A percentile compares a stretch with the other conserved stretches of the same genome.
phyloP scores from a whole-genome alignment of 2,329 filamentous ascomycete genomes.

The Rutstroemia sp. region DNA sequence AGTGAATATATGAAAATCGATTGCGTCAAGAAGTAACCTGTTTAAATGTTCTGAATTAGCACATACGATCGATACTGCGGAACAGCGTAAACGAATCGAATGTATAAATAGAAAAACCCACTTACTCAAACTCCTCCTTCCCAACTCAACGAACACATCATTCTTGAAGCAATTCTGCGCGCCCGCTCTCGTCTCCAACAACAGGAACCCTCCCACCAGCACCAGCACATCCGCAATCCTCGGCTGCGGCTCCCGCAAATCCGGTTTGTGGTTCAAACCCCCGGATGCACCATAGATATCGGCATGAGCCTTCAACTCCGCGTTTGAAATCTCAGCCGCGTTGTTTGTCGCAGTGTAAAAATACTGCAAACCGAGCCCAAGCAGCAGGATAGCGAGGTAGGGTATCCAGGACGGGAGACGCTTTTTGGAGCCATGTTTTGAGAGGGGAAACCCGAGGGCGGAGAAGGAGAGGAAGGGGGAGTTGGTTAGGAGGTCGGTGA shows the following conservation, averaged over 20 bases:
- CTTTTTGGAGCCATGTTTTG: too few relatives aligned
- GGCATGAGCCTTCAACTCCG: slow-evolving; percentile 35
- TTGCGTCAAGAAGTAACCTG: slow-evolving; percentile 37
- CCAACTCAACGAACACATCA: slow-evolving; percentile 32
- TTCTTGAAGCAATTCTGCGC: slow-evolving; percentile 32
- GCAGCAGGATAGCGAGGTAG: slow-evolving; percentile 20
- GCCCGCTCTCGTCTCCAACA: slow-evolving; percentile 34
- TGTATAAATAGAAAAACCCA: neutral
- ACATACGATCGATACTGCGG: neutral
- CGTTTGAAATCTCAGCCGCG: slow-evolving; percentile 29
- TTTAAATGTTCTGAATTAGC: neutral
- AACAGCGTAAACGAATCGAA: too few relatives aligned
- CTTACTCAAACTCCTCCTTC: slow-evolving; percentile 38
- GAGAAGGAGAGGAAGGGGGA: slow-evolving; percentile 25
- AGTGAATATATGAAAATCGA: slow-evolving; percentile 35
- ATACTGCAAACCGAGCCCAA: slow-evolving; percentile 35
- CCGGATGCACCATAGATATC: slow-evolving; percentile 32
- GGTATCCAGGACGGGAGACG: neutral
- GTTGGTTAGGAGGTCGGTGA: slow-evolving; percentile 36
- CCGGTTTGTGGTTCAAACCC: slow-evolving; percentile 30
- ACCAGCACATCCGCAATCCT: slow-evolving; percentile 38
- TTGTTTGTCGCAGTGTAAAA: slow-evolving; percentile 33
- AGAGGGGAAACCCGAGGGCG: slow-evolving; percentile 4
- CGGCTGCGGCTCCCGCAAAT: slow-evolving; percentile 31
- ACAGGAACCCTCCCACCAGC: slow-evolving; percentile 34